Percentiles rank a stretch among this genome's conserved stretches.
Evolutionary conservation across 1,284 basidiomycete species (phyloP).

Genomic region (Cryptococcus floricola): DNA sequence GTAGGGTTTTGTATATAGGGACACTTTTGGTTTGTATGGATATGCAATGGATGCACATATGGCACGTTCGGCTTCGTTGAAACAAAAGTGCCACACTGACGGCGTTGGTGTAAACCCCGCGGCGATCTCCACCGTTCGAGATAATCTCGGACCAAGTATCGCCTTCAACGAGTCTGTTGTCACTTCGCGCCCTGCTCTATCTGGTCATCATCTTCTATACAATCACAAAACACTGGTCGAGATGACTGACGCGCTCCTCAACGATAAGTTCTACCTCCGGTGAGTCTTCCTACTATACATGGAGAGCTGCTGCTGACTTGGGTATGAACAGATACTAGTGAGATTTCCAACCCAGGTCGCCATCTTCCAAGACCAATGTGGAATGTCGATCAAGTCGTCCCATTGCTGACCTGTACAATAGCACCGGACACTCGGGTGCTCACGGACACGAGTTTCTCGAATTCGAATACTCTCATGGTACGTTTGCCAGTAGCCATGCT

Average conservation of each 20-base stretch:
- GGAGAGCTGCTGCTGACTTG: constrained; percentile 6
- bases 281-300: constrained; percentile 30
- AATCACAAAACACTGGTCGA: background rate
- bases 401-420: constrained; percentile 41
- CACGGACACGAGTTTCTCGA: constrained; percentile 98
- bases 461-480: constrained; percentile 90
- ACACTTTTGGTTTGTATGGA: background rate
- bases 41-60: background rate
- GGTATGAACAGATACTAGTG: constrained; percentile 72
- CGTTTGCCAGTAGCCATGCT: constrained; percentile 5
- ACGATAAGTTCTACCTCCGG: constrained; percentile 80
- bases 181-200: background rate
- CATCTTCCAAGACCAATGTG: background rate
- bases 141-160: background rate
- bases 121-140: background rate
- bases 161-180: background rate
- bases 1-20: background rate
- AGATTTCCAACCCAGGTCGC: constrained; percentile 35
- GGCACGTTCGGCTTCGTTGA: too few relatives aligned
- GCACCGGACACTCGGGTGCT: constrained; percentile 90
- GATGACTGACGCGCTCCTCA: constrained; percentile 37
- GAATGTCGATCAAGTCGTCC: background rate
- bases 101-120: background rate
- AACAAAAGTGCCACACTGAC: constrained; percentile 3
- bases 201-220: background rate